Conservation (phyloP, 805 yeast genomes). For the Nadsonia fulvescens region DNA sequence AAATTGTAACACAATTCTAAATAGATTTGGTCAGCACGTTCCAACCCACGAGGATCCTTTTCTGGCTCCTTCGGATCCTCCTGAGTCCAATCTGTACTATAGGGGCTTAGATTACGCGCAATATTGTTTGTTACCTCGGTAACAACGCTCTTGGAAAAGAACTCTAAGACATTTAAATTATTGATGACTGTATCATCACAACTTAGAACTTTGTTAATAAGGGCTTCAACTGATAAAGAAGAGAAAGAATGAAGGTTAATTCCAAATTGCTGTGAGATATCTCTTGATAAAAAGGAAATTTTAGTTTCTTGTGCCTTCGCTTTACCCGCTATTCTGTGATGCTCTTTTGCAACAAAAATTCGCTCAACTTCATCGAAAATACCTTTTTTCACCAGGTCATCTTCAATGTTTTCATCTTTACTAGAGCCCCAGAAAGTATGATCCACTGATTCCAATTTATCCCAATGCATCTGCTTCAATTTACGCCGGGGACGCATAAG, state of each 20-base stretch:
- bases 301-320: slow-evolving; percentile 34
- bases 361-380: slow-evolving; percentile 69
- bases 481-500: slow-evolving; percentile 43
- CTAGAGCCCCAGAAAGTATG: slow-evolving; percentile 77
- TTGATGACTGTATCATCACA: slow-evolving; percentile 60
- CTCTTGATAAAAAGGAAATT: slow-evolving; percentile 58
- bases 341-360: slow-evolving; percentile 71
- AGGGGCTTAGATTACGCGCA: slow-evolving; percentile 62
- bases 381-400: slow-evolving; percentile 55
- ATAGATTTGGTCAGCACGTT: slow-evolving; percentile 73
- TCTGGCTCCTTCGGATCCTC: slow-evolving; percentile 25
- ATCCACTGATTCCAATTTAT: slow-evolving; percentile 66
- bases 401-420: slow-evolving; percentile 26
- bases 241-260: slow-evolving; percentile 75
- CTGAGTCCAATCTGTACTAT: slow-evolving; percentile 48
- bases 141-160: slow-evolving; percentile 58
- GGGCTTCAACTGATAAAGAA: slow-evolving; percentile 37
- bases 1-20: slow-evolving; percentile 69
- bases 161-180: slow-evolving; percentile 64
- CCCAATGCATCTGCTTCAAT: slow-evolving; percentile 95
- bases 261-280: slow-evolving; percentile 85
- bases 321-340: slow-evolving; percentile 27
- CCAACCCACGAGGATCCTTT: slow-evolving; percentile 58
- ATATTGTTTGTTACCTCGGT: slow-evolving; percentile 56
- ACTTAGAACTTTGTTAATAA: slow-evolving; percentile 50